Percentiles rank a stretch among this genome's conserved stretches.
phyloP scores from a whole-genome alignment of 2,329 filamentous ascomycete species.

The Diplodia mutila region DNA sequence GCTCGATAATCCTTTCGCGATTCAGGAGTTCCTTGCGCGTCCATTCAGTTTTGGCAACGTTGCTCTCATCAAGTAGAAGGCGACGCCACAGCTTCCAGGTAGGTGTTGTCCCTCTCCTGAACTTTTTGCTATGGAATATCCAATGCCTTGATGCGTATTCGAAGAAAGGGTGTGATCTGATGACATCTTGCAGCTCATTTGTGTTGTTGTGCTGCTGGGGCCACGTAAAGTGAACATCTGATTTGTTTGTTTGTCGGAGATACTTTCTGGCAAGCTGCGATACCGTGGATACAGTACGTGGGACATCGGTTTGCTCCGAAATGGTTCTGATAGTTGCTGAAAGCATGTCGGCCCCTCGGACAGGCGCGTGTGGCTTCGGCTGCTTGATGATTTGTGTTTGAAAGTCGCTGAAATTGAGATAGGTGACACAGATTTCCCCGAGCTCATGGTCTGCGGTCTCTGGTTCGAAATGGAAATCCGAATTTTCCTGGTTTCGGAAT shows the following conservation, averaged over 20 bases:
- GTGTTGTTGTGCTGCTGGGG: not conserved
- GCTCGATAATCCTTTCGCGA: fast-evolving
- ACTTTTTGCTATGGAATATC: not conserved
- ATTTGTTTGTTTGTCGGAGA: too few species aligned
- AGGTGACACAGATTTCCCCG: not conserved
- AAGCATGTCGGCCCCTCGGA: not conserved
- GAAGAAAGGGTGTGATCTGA: not conserved
- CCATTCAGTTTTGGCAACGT: not conserved
- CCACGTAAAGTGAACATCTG: too few species aligned
- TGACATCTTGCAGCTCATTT: not conserved
- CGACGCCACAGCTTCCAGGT: not conserved
- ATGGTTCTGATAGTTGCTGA: not conserved
- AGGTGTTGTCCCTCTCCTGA: not conserved
- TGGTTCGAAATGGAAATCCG: not conserved
- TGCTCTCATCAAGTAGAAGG: not conserved
- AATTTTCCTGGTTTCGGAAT: not conserved
- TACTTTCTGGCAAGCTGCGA: not conserved
- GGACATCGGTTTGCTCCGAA: not conserved
- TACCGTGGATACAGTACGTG: not conserved
- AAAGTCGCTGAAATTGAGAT: constrained; percentile 6
- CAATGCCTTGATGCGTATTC: not conserved
- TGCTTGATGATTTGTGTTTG: not conserved
- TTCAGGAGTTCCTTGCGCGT: fast-evolving
- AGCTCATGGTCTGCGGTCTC: not conserved
- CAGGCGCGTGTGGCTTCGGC: not conserved